These are phyloP conservation scores for Penicillium odoratum DNA, from an alignment of 495 filamentous ascomycete genomes.

Conservation along the genomic window DNA sequence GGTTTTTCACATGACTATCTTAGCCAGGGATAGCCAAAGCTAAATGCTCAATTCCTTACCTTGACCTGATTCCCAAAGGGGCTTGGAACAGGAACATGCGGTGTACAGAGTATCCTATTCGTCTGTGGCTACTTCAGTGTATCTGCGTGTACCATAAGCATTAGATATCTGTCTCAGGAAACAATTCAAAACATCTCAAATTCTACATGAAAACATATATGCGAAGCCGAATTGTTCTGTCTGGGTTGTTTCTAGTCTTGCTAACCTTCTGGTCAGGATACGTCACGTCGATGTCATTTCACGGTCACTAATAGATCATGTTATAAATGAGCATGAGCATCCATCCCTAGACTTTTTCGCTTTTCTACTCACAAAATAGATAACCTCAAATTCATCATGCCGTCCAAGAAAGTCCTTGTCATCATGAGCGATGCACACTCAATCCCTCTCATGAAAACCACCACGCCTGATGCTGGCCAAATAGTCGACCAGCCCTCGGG, in stretches of 20 bases:
- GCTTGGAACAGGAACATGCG: not conserved
- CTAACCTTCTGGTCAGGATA: not conserved
- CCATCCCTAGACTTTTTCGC: too few relatives aligned
- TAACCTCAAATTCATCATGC: conserved; percentile 2
- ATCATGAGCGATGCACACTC: conserved; percentile 40
- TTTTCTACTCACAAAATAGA: too few relatives aligned
- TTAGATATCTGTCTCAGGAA: too few relatives aligned
- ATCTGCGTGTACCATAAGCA: not conserved
- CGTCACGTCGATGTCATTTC: not conserved
- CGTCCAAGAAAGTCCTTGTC: conserved; percentile 40
- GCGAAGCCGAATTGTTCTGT: too few relatives aligned
- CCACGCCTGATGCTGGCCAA: conserved; percentile 24
- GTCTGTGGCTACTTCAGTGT: not conserved
- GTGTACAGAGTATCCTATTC: not conserved
- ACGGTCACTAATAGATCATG: not conserved
- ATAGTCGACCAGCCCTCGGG: conserved; percentile 38
- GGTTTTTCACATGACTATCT: not conserved
- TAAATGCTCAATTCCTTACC: conserved; percentile 1
- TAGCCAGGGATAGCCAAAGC: not conserved
- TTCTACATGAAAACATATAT: too few relatives aligned
- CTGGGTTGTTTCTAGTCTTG: not conserved
- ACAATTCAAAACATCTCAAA: too few relatives aligned
- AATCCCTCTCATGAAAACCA: conserved; percentile 35
- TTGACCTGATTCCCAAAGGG: not conserved
- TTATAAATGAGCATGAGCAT: not conserved